Evolutionary conservation across 148 eudicot genomes (phyloP).

Genomic region (Mesembryanthemum crystallinum): DNA sequence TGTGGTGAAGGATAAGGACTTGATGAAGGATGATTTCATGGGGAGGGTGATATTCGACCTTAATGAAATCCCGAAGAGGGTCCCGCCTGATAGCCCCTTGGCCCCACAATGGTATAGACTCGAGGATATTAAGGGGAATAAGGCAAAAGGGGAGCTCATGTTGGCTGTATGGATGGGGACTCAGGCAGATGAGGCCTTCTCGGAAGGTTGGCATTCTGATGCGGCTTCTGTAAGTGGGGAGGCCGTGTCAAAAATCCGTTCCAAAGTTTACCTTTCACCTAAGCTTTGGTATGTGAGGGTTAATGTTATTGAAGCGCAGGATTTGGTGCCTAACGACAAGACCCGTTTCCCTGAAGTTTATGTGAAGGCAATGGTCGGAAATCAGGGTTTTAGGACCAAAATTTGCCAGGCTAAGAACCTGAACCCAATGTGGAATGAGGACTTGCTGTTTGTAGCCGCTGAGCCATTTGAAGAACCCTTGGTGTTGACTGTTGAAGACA

Average conservation of each 20-base stretch:
- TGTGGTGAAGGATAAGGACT: constrained; percentile 59
- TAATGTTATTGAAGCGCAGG: constrained; percentile 77
- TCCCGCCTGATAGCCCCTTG: constrained; percentile 79
- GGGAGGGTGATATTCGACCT: constrained; percentile 56
- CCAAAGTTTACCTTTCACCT: constrained; percentile 75
- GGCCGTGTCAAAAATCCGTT: constrained; percentile 53
- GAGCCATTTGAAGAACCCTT: constrained; percentile 75
- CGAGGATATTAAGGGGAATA: constrained; percentile 51
- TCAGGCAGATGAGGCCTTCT: constrained; percentile 72
- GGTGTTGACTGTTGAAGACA: constrained; percentile 57
- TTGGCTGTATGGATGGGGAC: constrained; percentile 84
- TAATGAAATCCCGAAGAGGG: constrained; percentile 58
- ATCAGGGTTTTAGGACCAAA: constrained; percentile 53
- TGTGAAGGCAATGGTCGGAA: constrained; percentile 53
- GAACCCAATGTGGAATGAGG: constrained; percentile 79
- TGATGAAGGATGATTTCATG: constrained; percentile 57
- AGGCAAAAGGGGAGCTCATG: constrained; percentile 70
- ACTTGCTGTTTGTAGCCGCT: constrained; percentile 63
- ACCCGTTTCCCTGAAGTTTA: constrained; percentile 49
- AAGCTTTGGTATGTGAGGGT: constrained; percentile 76
- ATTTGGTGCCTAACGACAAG: constrained; percentile 54
- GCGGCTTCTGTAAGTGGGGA: constrained; percentile 61
- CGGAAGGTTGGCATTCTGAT: constrained; percentile 84
- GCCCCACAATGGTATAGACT: constrained; percentile 83
- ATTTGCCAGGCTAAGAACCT: constrained; percentile 36